phyloP scores from a whole-genome alignment of 192 early-diverging fungal genomes.

The Linnemannia elongata region DNA sequence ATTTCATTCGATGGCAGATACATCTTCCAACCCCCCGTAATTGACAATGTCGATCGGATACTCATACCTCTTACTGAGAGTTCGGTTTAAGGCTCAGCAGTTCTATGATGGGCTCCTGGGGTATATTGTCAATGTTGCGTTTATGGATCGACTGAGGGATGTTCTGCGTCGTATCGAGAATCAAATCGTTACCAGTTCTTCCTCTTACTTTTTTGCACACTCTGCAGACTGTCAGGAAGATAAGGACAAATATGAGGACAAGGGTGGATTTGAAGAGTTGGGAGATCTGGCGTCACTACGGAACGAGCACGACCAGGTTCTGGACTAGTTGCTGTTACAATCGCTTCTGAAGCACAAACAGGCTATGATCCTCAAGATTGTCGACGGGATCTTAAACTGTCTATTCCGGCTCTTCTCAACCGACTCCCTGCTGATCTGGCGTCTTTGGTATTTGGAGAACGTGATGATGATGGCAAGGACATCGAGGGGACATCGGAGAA shows the following conservation, averaged over 20 bases:
- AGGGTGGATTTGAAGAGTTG: background rate
- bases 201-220: background rate
- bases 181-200: conserved; percentile 15
- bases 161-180: conserved; percentile 32
- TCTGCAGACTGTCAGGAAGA: background rate
- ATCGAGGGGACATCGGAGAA: background rate
- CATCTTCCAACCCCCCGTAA: background rate
- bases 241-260: background rate
- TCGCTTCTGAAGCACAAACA: conserved; percentile 64
- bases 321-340: conserved; percentile 62
- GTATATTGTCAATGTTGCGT: conserved; percentile 60
- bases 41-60: background rate
- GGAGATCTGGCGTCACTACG: conserved; percentile 54
- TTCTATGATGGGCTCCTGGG: conserved; percentile 61
- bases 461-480: background rate
- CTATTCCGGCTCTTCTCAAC: conserved; percentile 32
- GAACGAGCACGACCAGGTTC: conserved; percentile 61
- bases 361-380: conserved; percentile 50
- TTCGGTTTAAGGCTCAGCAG: conserved; percentile 64
- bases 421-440: conserved; percentile 5
- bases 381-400: conserved; percentile 54
- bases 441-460: background rate
- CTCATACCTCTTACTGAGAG: no score
- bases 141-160: conserved; percentile 52
- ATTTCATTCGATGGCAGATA: background rate